Percentiles rank a stretch among this genome's conserved stretches.
These are phyloP conservation scores for Coemansia asiatica DNA, from an alignment of 192 early-diverging fungal genomes.

Conservation along the genomic window DNA sequence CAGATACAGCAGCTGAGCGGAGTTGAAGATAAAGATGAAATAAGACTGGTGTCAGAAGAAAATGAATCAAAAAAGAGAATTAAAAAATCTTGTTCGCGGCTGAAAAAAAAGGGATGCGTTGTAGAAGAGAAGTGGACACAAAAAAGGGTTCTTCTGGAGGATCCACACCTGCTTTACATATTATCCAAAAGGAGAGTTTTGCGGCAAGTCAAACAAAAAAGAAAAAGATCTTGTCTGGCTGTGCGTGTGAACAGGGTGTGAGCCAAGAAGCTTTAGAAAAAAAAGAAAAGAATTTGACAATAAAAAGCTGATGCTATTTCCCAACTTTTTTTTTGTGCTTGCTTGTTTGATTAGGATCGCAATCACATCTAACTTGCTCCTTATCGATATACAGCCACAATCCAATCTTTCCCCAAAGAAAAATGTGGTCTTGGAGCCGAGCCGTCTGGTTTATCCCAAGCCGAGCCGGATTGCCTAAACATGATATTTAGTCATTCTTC, in stretches of 20 bases:
- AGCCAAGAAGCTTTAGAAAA: too few relatives aligned
- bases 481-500: too few relatives aligned
- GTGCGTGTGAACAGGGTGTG: not conserved
- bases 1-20: not conserved
- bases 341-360: too few relatives aligned
- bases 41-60: not conserved
- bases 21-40: not conserved
- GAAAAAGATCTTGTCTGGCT: not conserved
- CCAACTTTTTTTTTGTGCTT: too few relatives aligned
- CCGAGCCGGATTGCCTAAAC: too few relatives aligned
- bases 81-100: too few relatives aligned
- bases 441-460: too few relatives aligned
- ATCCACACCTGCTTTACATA: not conserved
- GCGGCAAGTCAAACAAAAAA: not conserved
- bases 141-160: not conserved
- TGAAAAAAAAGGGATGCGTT: not conserved
- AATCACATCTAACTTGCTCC: too few relatives aligned
- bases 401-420: too few relatives aligned
- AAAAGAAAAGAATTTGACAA: not conserved
- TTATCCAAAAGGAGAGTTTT: not conserved
- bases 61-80: conserved; percentile 2
- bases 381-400: too few relatives aligned
- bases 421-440: too few relatives aligned
- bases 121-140: not conserved
- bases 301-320: not conserved